Conservation (phyloP, 2,329 filamentous ascomycete species). For the Aquanectria penicillioides region DNA sequence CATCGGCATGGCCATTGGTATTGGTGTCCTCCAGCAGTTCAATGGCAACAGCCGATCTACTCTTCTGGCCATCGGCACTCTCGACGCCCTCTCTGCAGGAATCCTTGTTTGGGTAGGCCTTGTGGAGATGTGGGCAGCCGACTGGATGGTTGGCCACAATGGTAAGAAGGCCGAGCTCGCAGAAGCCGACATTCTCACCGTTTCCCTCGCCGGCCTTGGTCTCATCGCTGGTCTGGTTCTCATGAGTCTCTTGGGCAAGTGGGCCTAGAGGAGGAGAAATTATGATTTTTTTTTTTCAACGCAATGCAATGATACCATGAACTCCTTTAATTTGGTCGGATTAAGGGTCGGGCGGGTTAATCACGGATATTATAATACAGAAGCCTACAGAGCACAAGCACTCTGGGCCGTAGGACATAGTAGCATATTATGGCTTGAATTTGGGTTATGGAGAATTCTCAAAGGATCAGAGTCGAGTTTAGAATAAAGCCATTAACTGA, state of each 20-base stretch:
- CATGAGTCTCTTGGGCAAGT: conserved; percentile 81
- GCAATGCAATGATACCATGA: too few species aligned
- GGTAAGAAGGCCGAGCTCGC: conserved; percentile 60
- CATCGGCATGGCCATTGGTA: conserved; percentile 82
- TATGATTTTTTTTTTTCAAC: too few species aligned
- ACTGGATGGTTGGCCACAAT: conserved; percentile 70
- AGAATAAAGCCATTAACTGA: too few species aligned
- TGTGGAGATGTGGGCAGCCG: conserved; percentile 81
- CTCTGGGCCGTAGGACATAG: too few species aligned
- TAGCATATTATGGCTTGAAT: too few species aligned
- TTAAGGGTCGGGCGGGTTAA: too few species aligned
- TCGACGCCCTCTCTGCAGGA: conserved; percentile 78
- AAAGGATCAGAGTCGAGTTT: too few species aligned
- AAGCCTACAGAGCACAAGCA: too few species aligned
- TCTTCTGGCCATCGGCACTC: conserved; percentile 75
- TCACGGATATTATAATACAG: too few species aligned
- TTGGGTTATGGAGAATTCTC: too few species aligned
- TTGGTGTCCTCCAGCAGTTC: conserved; percentile 75
- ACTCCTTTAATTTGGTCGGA: too few species aligned
- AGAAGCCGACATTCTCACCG: conserved; percentile 59
- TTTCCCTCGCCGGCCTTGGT: conserved; percentile 59
- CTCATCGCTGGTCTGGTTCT: conserved; percentile 71
- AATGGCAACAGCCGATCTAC: conserved; percentile 78
- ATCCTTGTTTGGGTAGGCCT: conserved; percentile 83
- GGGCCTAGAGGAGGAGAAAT: too few species aligned